Conservation (phyloP, 1,139 yeast species). For the Pneumocystis jirovecii region DNA sequence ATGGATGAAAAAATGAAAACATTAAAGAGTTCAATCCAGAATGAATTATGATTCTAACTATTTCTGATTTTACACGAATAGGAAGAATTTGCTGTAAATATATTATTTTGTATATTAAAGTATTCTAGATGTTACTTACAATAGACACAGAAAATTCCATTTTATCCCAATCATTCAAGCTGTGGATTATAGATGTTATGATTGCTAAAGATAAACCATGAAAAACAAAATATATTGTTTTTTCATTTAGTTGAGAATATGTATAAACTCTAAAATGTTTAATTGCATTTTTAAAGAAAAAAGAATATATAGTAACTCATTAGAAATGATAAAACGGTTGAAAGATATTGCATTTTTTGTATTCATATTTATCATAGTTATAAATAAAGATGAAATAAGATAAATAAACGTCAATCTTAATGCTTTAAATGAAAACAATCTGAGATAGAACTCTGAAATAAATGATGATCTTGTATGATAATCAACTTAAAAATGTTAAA, state of each 20-base stretch:
- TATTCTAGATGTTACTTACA: not conserved
- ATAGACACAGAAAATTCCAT: constrained; percentile 32
- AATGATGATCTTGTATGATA: constrained; percentile 1
- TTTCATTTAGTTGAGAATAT: constrained; percentile 47
- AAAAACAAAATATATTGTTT: constrained; percentile 40
- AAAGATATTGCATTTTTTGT: constrained; percentile 5
- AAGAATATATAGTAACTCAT: constrained; percentile 1
- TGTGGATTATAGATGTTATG: constrained; percentile 40
- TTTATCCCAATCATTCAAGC: constrained; percentile 45
- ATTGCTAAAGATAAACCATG: constrained; percentile 31
- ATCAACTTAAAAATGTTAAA: constrained; percentile 16
- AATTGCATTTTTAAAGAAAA: not conserved
- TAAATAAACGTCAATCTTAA: constrained; percentile 7
- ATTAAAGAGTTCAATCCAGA: constrained; percentile 8
- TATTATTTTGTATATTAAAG: not conserved
- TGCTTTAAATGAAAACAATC: constrained; percentile 5
- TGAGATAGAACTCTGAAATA: constrained; percentile 5
- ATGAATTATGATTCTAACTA: constrained; percentile 5
- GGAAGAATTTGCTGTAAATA: not conserved
- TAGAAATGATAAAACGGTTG: constrained; percentile 4
- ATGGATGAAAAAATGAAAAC: constrained; percentile 25
- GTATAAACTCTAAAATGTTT: constrained; percentile 25
- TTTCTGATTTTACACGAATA: constrained; percentile 3
- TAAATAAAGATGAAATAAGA: constrained; percentile 4
- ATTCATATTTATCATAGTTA: constrained; percentile 8